Evolutionary conservation across 495 filamentous ascomycete species (phyloP).

Genomic region (Hamigera avellanea): DNA sequence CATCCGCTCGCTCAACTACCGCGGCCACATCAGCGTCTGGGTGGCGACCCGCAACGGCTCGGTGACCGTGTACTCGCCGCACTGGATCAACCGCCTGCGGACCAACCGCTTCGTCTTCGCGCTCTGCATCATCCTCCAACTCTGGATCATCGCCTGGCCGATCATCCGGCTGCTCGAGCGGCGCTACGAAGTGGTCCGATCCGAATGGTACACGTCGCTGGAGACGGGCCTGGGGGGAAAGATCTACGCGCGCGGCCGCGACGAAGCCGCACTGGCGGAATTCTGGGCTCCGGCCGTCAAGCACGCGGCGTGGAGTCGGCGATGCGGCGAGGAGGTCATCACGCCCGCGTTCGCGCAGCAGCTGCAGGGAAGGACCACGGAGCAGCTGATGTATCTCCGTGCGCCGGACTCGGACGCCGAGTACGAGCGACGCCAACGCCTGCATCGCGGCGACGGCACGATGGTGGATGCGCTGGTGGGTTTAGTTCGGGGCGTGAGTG

Average conservation of each 20-base stretch:
- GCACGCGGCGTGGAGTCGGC: conserved; percentile 20
- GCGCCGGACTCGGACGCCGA: conserved; percentile 11
- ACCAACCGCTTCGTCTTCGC: conserved; percentile 26
- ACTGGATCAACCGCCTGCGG: conserved; percentile 33
- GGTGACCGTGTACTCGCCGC: conserved; percentile 32
- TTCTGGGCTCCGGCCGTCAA: conserved; percentile 29
- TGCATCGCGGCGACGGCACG: conserved; percentile 16
- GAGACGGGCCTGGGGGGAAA: conserved; percentile 4
- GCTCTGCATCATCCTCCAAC: conserved; percentile 26
- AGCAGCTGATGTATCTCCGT: conserved; percentile 9
- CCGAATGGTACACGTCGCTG: conserved; percentile 21
- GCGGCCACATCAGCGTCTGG: conserved; percentile 17
- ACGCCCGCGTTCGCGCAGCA: conserved; percentile 6
- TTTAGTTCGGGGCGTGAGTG: conserved; percentile 16
- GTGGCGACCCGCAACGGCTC: conserved; percentile 13
- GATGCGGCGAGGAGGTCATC: conserved; percentile 4
- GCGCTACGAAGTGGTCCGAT: conserved; percentile 24
- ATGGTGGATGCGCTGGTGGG: conserved; percentile 20
- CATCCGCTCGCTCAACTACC: conserved; percentile 32
- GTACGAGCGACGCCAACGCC: conserved; percentile 13
- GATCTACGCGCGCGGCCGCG: conserved; percentile 16
- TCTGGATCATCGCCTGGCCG: conserved; percentile 36
- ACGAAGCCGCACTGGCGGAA: conserved; percentile 19
- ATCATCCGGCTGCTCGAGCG: conserved; percentile 30
- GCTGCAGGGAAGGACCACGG: conserved; percentile 6